These are phyloP conservation scores for Fusarium sterilihyphosum DNA, from an alignment of 2,329 filamentous ascomycete genomes.

Conservation along the genomic window DNA sequence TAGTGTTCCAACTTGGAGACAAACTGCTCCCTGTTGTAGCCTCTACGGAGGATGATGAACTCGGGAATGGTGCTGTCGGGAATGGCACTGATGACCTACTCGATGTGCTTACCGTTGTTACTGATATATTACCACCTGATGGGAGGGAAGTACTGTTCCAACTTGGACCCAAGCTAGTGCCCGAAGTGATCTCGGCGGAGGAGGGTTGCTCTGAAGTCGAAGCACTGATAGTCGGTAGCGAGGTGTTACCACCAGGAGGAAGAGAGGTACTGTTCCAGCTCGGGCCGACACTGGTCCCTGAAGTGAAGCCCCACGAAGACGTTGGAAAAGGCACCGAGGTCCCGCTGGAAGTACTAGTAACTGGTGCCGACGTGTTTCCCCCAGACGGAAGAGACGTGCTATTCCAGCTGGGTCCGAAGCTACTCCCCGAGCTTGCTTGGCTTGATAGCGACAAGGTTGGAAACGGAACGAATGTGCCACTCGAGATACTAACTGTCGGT, in stretches of 20 bases:
- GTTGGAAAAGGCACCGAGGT: background rate
- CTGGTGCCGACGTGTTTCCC: background rate
- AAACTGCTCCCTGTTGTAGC: background rate
- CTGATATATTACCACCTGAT: background rate
- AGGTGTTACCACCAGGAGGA: background rate
- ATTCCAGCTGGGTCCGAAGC: background rate
- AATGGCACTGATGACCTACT: background rate
- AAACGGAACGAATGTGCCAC: conserved; percentile 7
- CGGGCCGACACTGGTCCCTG: background rate
- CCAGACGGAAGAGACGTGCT: background rate
- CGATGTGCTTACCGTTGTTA: background rate
- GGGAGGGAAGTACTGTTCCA: background rate
- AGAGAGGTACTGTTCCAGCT: background rate
- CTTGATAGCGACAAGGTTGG: background rate
- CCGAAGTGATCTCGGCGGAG: background rate
- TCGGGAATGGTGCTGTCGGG: background rate
- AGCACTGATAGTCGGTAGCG: background rate
- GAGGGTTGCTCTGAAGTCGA: background rate
- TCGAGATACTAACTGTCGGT: background rate
- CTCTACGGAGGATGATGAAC: background rate
- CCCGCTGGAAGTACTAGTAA: background rate
- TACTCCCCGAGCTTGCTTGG: background rate
- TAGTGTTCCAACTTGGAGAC: background rate
- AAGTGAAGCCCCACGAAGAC: background rate
- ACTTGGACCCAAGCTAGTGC: background rate